These are phyloP conservation scores for Calonectria montana DNA, from an alignment of 2,329 filamentous ascomycete species.

Conservation along the genomic window DNA sequence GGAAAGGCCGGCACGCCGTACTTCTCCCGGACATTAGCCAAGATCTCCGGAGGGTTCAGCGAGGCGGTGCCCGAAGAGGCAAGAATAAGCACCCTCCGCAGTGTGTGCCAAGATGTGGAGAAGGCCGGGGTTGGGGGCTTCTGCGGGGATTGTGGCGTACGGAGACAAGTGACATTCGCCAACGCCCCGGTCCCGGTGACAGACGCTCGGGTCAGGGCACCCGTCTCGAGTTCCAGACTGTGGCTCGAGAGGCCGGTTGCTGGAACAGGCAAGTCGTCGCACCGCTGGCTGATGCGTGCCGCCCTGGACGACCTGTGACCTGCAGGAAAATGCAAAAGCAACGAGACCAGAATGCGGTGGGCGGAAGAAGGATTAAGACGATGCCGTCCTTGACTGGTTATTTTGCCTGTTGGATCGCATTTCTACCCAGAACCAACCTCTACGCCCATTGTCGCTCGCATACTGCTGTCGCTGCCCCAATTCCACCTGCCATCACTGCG, in stretches of 20 bases:
- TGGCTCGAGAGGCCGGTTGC: background rate
- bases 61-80: slow-evolving; percentile 13
- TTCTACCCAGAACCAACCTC: background rate
- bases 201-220: slow-evolving; percentile 15
- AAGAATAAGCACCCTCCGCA: slow-evolving; percentile 20
- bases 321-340: slow-evolving; percentile 20
- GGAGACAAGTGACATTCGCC: slow-evolving; percentile 18
- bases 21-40: slow-evolving; percentile 27
- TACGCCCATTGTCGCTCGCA: background rate
- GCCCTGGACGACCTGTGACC: slow-evolving; percentile 23
- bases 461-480: background rate
- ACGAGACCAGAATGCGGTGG: slow-evolving; percentile 12
- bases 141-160: slow-evolving; percentile 18
- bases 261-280: slow-evolving; percentile 29
- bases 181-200: slow-evolving; percentile 5
- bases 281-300: slow-evolving; percentile 14
- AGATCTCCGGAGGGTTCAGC: background rate
- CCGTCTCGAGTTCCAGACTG: background rate
- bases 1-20: background rate
- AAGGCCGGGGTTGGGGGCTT: background rate
- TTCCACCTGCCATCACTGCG: background rate
- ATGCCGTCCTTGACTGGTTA: background rate
- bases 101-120: slow-evolving; percentile 1
- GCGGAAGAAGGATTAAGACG: slow-evolving; percentile 13
- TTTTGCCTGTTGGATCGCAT: background rate